Base-by-base conservation (phyloP, 2,329 filamentous ascomycete genomes). In the Arthroderma uncinatum region DNA sequence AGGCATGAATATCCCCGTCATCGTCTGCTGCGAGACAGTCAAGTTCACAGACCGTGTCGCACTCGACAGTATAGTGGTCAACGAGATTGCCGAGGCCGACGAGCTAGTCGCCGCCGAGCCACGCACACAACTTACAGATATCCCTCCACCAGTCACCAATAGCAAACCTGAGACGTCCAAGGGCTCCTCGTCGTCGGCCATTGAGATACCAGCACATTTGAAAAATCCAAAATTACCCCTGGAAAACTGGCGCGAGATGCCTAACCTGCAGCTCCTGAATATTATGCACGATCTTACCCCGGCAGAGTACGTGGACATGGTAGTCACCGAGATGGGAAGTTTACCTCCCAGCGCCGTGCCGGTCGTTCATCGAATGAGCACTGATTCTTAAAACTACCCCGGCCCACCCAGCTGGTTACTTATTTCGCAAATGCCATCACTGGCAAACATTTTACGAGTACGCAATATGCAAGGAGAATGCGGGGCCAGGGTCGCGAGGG, bases 1-100 rank as follows among this genome's bases (percentile, higher is more conserved):
- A 36, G 73, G 72, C 4, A 78, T 83, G 19, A 84, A 86, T 58
- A 82, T 91, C 37, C 87, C 88, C 0, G 89, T 97, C 58, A 84
- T 94, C 34, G 89, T 94, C 2, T 86, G 94, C 59, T 95, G 89
- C 71, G 92, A 97, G 75, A 93, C 87, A 2, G 85, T 97, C 74
- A 98, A 97, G 73, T 96, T 97, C 70, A 87, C 93, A 66, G 84
- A 89, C 64, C 85, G 89, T 58, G 89, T 96, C 9, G 87, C 89
- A 5, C 82, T 94, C 12, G 93, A 97, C 73, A 92, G 89, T 23
- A 88, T 97, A 63, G 92, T 93, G 42, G 85, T 89, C 66, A 98
- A 98, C 70, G 93, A 98, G 75, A 85, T 96, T 61, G 90, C 82
- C 73, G 79, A 91, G 70, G 67, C 89, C 72, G 82, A 86, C 71